Conservation (phyloP, 2,329 filamentous ascomycete genomes). For the Xylaria digitata region DNA sequence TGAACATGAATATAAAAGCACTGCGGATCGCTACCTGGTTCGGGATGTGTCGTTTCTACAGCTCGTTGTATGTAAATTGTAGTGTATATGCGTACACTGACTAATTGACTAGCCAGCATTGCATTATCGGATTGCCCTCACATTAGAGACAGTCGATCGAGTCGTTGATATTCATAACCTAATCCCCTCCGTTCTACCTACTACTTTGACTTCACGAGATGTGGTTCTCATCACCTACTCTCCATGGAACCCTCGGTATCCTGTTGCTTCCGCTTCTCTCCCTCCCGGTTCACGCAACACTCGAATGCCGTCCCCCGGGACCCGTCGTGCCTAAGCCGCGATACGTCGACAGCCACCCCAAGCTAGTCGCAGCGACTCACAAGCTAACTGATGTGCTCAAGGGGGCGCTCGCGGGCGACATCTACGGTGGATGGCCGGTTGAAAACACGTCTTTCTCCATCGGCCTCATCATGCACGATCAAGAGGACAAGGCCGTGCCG, state of each 20-base stretch:
- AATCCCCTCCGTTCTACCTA: no score
- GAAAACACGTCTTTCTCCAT: slow-evolving; percentile 18
- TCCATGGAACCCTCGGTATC: background rate
- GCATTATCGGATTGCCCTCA: no score
- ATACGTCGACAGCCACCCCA: background rate
- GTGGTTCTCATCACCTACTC: background rate
- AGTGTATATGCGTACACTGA: no score
- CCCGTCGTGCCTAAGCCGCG: slow-evolving; percentile 7
- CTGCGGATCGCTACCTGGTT: no score
- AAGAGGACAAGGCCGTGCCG: slow-evolving; percentile 9
- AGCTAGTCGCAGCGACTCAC: background rate
- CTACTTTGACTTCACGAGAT: background rate
- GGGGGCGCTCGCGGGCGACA: slow-evolving; percentile 8
- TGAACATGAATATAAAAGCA: no score
- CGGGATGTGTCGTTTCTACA: no score
- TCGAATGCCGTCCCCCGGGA: slow-evolving; percentile 21
- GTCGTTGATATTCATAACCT: no score
- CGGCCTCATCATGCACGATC: slow-evolving; percentile 6
- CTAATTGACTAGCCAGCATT: no score
- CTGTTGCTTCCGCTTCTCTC: slow-evolving; percentile 1
- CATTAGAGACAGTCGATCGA: no score
- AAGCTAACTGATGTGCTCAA: background rate
- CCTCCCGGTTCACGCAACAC: background rate
- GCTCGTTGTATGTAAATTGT: no score
- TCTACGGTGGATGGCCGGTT: slow-evolving; percentile 5